Evolutionary conservation across 2,329 filamentous ascomycete genomes (phyloP), one percentile per base, ranked within the genome.

Genomic region (Pseudogymnoascus sp.): DNA sequence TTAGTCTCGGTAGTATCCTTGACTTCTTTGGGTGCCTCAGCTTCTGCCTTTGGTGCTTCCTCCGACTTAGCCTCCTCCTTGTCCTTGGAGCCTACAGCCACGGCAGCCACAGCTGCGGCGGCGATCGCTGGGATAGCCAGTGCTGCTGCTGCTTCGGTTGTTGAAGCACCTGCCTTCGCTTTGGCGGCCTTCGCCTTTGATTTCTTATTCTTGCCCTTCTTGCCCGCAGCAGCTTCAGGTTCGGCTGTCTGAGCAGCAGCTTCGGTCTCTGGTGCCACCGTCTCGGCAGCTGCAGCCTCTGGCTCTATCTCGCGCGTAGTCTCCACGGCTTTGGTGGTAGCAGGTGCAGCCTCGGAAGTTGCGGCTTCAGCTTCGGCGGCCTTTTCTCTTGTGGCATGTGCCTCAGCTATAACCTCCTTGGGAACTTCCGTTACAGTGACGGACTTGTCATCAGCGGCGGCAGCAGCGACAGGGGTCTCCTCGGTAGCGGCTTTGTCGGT

Each of bases 181-280:
- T 37, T 39, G 14, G 60, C 25, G 11, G 39, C 25, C 31, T 62
- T 62, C 3, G 45, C 13, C 61, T 45, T 62, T 14, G 25, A 43
- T 13, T 62, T 45, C 28, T 45, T 43, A 16, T 34, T 57, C n/a
- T 63, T 54, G 28, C 36, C 61, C 39, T 63, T 63, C 28, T 28
- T 54, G 4, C 31, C 61, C 13, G 31, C 23, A 54, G 61, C 61
- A 34, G 19, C n/a, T 13, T 16, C 61, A 14, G 60, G 21, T 4
- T 43, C 61, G 6, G 25, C 4, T 31, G 39, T 51, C 21, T 62
- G 39, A 8, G 19, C 19, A 11, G 43, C 43, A 63, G 8, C 25
- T 57, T 57, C 51, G 11, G 6, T 28, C 3, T 13, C 36, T 8
- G 61, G 23, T 34, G 37, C 61, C n/a, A 21, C 57, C 5, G 31